A percentile compares a stretch with the other conserved stretches of the same genome.
Conservation (phyloP, 495 filamentous ascomycete species). For the Baudoinia panamericana region DNA sequence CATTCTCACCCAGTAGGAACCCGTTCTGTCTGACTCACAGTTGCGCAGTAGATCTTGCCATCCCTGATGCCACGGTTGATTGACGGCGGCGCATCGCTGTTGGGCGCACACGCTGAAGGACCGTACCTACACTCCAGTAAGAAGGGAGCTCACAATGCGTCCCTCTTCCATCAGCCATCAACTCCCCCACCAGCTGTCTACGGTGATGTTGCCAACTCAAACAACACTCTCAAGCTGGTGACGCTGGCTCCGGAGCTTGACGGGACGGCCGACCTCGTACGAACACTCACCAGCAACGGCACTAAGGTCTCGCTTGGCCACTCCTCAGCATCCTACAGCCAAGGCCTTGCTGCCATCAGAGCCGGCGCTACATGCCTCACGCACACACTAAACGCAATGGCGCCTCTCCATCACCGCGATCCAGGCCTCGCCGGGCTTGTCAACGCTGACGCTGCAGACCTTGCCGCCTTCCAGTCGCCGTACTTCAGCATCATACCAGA, state of each 20-base stretch:
- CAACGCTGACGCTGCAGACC: conserved; percentile 15
- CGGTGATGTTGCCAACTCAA: conserved; percentile 19
- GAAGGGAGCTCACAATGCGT: conserved; percentile 30
- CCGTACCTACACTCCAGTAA: conserved; percentile 31
- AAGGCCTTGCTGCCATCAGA: conserved; percentile 25
- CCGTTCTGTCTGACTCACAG: conserved; percentile 1
- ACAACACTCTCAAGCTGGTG: conserved; percentile 26
- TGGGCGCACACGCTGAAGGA: conserved; percentile 32
- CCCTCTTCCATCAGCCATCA: conserved; percentile 25
- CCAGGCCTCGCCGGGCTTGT: conserved; percentile 30
- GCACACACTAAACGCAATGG: conserved; percentile 33
- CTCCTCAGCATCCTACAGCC: conserved; percentile 24
- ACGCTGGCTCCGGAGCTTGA: conserved; percentile 31
- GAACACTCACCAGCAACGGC: conserved; percentile 16
- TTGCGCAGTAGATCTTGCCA: conserved; percentile 28
- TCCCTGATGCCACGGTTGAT: conserved; percentile 24
- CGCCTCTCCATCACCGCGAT: conserved; percentile 27
- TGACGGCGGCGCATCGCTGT: conserved; percentile 24
- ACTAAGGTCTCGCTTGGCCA: conserved; percentile 32
- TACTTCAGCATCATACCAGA: conserved; percentile 52
- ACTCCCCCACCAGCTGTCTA: conserved; percentile 23
- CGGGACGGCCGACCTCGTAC: conserved; percentile 21
- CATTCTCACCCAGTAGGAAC: neutral
- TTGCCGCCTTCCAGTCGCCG: conserved; percentile 21
- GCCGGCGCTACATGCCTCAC: conserved; percentile 31